Evolutionary conservation across 495 filamentous ascomycete genomes (phyloP), one percentile per base, ranked within the genome.

Genomic region (Xylaria castorea): DNA sequence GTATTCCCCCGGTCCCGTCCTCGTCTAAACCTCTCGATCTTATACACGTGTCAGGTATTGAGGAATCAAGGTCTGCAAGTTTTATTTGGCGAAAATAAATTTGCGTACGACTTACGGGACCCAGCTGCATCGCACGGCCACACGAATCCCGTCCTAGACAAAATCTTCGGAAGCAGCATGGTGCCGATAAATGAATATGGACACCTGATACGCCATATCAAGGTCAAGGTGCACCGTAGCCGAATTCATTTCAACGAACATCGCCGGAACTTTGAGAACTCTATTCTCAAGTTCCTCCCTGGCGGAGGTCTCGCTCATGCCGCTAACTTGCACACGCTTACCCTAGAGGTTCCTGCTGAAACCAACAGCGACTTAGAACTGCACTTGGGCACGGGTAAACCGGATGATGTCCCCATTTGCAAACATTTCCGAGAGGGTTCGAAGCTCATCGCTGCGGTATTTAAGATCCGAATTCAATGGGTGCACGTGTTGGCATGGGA

Each of bases 11-110:
- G 68, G 40, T 70, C 9, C 38, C 68, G 30, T 20, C 80, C 65
- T 66, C 48, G 57, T 3, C 61, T 79, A 6, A 48, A 85, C 30
- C 57, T 80, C 0, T 40, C 71, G 0, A 82, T 86, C 42, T 67
- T 86, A 44, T 61, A 53, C 12, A 79, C 77, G 0, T 82, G 81
- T 63, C 72, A 70, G 3, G 73, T 74, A 12, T 61, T 80, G 16
- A 68, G 64, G 1, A 12, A 50, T 1, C 80, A 84, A 63, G 84
- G 79, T 6, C 61, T 74, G 1, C 74, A 68, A 0, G 69, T 85
- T 5, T 76, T 86, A 0, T 86, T 80, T 60, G 82, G 80, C 1
- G 76, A 82, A 57, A 86, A 86, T 40, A 75, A 48, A 0, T 86
- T 86, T 67, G 18, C 72, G 0, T 85, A 85, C 68, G 67, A 74